These are phyloP conservation scores for Cladosporium sp. DNA, from an alignment of 2,329 filamentous ascomycete genomes.

Conservation along the genomic window DNA sequence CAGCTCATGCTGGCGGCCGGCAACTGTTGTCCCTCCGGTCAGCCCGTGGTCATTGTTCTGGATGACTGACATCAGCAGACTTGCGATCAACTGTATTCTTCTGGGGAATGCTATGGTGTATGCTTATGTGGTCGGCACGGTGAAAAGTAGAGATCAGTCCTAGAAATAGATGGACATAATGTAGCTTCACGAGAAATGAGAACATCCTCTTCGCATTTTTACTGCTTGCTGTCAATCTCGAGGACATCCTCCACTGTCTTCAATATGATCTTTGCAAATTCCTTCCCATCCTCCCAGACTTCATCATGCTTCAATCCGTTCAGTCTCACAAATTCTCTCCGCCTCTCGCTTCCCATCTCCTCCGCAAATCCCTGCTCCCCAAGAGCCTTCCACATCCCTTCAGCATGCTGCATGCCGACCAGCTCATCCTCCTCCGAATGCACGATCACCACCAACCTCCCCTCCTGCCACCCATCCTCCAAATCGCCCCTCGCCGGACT, in stretches of 20 bases:
- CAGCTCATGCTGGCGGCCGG: not conserved
- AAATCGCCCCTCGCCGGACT: constrained; percentile 49
- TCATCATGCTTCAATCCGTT: constrained; percentile 54
- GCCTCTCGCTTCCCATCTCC: constrained; percentile 25
- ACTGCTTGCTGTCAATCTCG: not conserved
- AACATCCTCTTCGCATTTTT: no score
- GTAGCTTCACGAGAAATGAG: no score
- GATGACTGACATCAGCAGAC: not conserved
- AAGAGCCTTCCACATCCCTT: constrained; percentile 49
- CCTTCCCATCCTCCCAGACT: constrained; percentile 55
- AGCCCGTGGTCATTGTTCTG: not conserved
- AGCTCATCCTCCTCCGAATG: constrained; percentile 45
- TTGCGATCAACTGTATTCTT: no score
- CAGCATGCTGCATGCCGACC: constrained; percentile 51
- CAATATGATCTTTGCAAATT: constrained; percentile 43
- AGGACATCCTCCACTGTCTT: constrained; percentile 18
- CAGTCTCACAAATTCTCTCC: constrained; percentile 41
- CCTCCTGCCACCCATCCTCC: constrained; percentile 35
- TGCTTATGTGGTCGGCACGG: no score
- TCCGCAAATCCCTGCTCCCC: constrained; percentile 36
- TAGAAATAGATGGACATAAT: no score
- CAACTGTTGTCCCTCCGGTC: not conserved
- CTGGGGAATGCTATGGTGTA: no score
- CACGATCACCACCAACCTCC: constrained; percentile 37
- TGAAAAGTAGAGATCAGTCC: no score